Conservation (phyloP, 2,329 filamentous ascomycete species). For the Zasmidium angulare region DNA sequence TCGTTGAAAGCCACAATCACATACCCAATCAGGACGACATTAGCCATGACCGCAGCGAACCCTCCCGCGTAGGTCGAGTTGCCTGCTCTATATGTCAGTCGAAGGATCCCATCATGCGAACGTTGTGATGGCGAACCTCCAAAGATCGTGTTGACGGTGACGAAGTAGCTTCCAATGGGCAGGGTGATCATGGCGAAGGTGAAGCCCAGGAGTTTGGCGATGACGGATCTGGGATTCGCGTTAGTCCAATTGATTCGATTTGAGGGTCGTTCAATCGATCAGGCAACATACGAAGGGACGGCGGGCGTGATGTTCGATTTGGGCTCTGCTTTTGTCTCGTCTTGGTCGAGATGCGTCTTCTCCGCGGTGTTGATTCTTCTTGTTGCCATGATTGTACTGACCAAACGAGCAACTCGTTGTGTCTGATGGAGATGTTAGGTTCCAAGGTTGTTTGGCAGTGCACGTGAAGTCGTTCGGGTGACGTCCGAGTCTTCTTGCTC, state of each 20-base stretch:
- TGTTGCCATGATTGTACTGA: constrained; percentile 61
- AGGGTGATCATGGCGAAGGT: constrained; percentile 86
- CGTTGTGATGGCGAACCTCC: constrained; percentile 56
- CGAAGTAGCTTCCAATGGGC: constrained; percentile 87
- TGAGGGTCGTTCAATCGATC: too few relatives aligned
- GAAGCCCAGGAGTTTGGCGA: constrained; percentile 85
- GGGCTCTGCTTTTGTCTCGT: constrained; percentile 31
- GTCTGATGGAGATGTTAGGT: too few relatives aligned
- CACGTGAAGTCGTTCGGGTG: neutral
- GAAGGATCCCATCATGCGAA: neutral
- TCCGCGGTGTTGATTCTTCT: constrained; percentile 65
- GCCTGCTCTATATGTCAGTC: constrained; percentile 54
- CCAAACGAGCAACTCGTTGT: neutral
- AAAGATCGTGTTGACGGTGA: constrained; percentile 75
- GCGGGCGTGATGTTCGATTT: constrained; percentile 77
- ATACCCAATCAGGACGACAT: constrained; percentile 87
- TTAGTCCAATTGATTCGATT: neutral
- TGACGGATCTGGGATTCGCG: constrained; percentile 65
- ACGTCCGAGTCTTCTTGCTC: neutral
- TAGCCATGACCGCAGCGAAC: constrained; percentile 83
- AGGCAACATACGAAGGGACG: constrained; percentile 67
- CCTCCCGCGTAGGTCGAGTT: constrained; percentile 87
- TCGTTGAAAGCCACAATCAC: constrained; percentile 89
- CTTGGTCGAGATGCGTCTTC: constrained; percentile 59
- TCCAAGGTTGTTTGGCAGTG: neutral